These are phyloP conservation scores for Pharus latifolius DNA, from an alignment of 176 grass and related monocot genomes.

Conservation along the genomic window DNA sequence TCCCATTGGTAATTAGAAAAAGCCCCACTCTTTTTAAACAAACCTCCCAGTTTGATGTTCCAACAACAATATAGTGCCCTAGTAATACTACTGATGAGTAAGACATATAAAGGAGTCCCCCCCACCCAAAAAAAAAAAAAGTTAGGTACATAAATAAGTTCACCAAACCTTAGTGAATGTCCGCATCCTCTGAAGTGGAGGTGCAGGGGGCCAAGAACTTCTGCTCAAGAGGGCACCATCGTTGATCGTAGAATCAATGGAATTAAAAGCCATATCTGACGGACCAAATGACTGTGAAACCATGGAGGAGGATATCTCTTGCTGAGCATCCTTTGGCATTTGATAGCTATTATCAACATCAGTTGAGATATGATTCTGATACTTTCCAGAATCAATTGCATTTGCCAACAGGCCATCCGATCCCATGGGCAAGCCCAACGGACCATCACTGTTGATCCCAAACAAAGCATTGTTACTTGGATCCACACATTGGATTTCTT, in stretches of 20 bases:
- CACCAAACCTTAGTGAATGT: conserved; percentile 89
- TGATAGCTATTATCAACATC: conserved; percentile 60
- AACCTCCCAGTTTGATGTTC: neutral
- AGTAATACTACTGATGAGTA: neutral
- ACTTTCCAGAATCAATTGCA: conserved; percentile 54
- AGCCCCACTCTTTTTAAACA: neutral
- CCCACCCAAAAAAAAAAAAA: too few relatives aligned
- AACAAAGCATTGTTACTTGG: conserved; percentile 68
- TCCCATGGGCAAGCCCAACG: conserved; percentile 54
- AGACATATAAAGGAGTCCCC: neutral
- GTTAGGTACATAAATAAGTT: neutral
- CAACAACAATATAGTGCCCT: neutral
- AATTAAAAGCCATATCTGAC: conserved; percentile 89
- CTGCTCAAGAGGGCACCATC: conserved; percentile 71
- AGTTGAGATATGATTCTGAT: conserved; percentile 55
- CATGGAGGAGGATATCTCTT: conserved; percentile 95
- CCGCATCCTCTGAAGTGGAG: conserved; percentile 61
- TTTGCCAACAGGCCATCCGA: conserved; percentile 69
- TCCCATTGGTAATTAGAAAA: neutral
- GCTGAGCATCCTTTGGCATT: conserved; percentile 65
- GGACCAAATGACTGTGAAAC: conserved; percentile 96
- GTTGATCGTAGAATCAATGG: conserved; percentile 90
- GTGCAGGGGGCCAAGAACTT: conserved; percentile 54
- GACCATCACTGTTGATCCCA: conserved; percentile 63
- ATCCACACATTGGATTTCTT: conserved; percentile 63